Evolutionary conservation across 345 rosid genomes (phyloP), one percentile per base, ranked within the genome.

Genomic region (Gynandropsis gynandra): DNA sequence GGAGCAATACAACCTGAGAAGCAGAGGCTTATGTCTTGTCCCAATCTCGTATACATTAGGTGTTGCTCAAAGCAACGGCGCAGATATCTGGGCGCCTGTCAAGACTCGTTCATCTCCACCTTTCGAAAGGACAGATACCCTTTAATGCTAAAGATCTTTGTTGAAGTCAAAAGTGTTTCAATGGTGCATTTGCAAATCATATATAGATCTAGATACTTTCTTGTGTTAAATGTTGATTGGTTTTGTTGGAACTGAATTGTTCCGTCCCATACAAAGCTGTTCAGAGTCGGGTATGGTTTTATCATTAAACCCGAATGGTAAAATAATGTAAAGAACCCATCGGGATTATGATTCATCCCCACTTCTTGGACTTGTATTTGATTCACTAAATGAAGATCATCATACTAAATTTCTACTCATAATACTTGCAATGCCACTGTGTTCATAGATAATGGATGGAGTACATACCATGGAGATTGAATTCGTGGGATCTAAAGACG

Each of bases 1-100:
- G 3, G 89, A 70, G 50, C 74, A 71, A 18, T 73, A 74, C 65
- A 75, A 75, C 59, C 63, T 92, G 34, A 74, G 85, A 71, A 80
- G 62, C 63, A 74, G 79, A 73, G 97, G 98, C 8, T 63, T 92
- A 32, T 87, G 97, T 64, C 81, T 92, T 1, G 85, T 85, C 27
- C 95, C 98, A 1, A 60, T 77, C 49, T 81, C 89, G 33, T 82
- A 54, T 65, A 81, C 98, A 1, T 72, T 62, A 2, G 94, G 83
- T 15, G 75, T 87, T 63, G 88, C 88, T 42, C 71, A 75, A 35
- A 85, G 86, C 75, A 92, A 92, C 37, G 98, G 98, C 11, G 98
- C 98, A 6, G 98, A 92, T 70, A 70, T 92, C 6, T 92, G 98
- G 97, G 93, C 98, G 5, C 94, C 90, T 13, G 77, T 85, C 46